Evolutionary conservation across 2,329 filamentous ascomycete genomes (phyloP), one percentile per base, ranked within the genome.

Genomic region (Microcera coccophila): DNA sequence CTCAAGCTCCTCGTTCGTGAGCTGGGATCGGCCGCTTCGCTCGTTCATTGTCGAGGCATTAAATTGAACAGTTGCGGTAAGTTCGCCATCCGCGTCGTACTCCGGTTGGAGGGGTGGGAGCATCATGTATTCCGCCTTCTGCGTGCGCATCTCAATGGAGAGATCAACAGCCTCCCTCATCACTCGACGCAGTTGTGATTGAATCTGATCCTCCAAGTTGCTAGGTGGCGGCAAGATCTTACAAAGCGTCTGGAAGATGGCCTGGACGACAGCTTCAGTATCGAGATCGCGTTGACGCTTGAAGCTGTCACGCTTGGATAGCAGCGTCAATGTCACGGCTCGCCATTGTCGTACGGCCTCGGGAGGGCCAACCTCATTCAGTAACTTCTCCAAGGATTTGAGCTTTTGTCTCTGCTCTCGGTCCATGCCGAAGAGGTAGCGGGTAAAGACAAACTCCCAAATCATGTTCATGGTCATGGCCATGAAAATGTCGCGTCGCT

Each of bases 401-500:
- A 98, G 84, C 68, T 97, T 97, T 67, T 97, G 90, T 57, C 93
- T 82, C 68, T 98, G 93, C 67, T 97, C 93, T 57, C 90, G 81
- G 64, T 98, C 93, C 89, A 98, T 95, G 58, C 93, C 93, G 64
- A 98, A 98, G 19, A 98, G 82, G 65, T 98, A 98, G 51, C 93
- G 83, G 8, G 91, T 96, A 63, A 98, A 98, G 62, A 98, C 84
- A 61, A 94, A 96, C 67, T 98, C 93, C 90, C 90, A 98, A 39
- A 98, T 84, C 90, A 98, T 96, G 48, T 87, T 93, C 90, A 97
- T 97, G 42, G 91, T 88, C 66, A 98, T 90, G 28, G 90, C 93
- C 89, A 97, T 96, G 75, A 98, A 96, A 45, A 97, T 84, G 64
- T 97, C 91, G 47, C 91, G 83, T 48, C 93, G 84, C 59, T 80